Percentiles rank a stretch among this genome's conserved stretches.
Conservation (phyloP, 2,329 filamentous ascomycete species). For the Colletotrichum simmondsii region DNA sequence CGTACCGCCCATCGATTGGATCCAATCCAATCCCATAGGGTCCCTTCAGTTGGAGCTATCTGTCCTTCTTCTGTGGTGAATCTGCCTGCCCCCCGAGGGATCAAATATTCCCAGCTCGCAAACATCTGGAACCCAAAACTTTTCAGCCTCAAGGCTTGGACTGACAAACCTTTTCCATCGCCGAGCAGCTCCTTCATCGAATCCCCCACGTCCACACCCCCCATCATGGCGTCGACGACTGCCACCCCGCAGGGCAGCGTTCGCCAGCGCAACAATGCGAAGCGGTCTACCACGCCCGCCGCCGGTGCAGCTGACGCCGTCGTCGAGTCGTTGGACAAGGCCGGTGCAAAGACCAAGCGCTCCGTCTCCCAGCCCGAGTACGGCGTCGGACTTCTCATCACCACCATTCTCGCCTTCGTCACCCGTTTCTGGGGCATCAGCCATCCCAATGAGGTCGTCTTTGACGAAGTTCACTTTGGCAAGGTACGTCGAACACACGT, state of each 20-base stretch:
- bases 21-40: background rate
- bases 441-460: conserved; percentile 96
- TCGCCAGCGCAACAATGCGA: conserved; percentile 65
- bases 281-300: conserved; percentile 56
- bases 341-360: conserved; percentile 48
- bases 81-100: background rate
- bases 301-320: conserved; percentile 55
- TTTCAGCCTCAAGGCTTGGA: conserved; percentile 3
- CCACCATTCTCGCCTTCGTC: conserved; percentile 86
- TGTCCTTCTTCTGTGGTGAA: conserved; percentile 30
- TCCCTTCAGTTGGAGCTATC: conserved; percentile 28
- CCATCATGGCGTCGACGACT: conserved; percentile 52
- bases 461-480: conserved; percentile 99
- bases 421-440: conserved; percentile 97
- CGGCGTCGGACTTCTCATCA: conserved; percentile 78
- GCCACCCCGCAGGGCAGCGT: conserved; percentile 65
- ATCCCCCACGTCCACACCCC: conserved; percentile 36
- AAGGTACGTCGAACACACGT: conserved; percentile 73
- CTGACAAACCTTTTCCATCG: conserved; percentile 21
- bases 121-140: background rate
- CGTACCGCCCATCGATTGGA: conserved; percentile 13
- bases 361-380: conserved; percentile 81
- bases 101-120: conserved; percentile 12
- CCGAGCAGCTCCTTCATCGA: conserved; percentile 26
- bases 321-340: conserved; percentile 61